Base-by-base conservation (phyloP, 148 eudicot species). In the Dianthus caryophyllus region DNA sequence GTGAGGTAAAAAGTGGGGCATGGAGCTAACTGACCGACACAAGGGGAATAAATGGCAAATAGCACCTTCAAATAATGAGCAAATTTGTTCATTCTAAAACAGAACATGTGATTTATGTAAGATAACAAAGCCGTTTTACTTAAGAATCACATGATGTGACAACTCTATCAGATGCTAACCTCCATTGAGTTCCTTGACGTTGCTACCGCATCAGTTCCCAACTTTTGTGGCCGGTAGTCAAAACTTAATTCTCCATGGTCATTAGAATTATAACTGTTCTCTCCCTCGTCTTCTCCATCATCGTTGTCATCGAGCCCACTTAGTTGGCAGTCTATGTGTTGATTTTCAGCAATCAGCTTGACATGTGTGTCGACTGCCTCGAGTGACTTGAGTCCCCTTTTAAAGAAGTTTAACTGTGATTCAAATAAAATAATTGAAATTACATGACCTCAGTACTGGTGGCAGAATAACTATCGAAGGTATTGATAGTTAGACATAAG, bases 321-420 rank as follows among this genome's bases (percentile, higher is more conserved):
- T 41, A 88, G 80, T 71, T 82, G 84, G 71, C 82, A 94, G 74
- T 94, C 97, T 75, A 94, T 94, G 57, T 84, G 96, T 46, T 90
- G 96, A 83, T 86, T 90, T 71, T 90, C 90, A 22, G 93, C 76
- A 61, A 88, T 70, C 67, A 69, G 63, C 80, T 73, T 90, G 46
- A 90, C 81, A 21, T 77, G 84, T 25, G 87, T 84, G 51, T 94
- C 97, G 72, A 85, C 85, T 26, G 80, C 81, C 75, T 90, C 99
- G 60, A 94, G 96, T 63, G 88, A 81, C 73, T 88, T 83, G 61
- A 88, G 85, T 68, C 96, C 99, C 74, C 82, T 90, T 56, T 88
- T 88, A 73, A 94, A 94, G 83, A 90, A 90, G 71, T 83, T 85
- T 78, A 94, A 76, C 99, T 94, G 96, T 55, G 58, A 62, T 39